Percentiles rank a stretch among this genome's conserved stretches.
Evolutionary conservation across 768 basidiomycete genomes (phyloP).

Genomic region (Podaxis sp.): DNA sequence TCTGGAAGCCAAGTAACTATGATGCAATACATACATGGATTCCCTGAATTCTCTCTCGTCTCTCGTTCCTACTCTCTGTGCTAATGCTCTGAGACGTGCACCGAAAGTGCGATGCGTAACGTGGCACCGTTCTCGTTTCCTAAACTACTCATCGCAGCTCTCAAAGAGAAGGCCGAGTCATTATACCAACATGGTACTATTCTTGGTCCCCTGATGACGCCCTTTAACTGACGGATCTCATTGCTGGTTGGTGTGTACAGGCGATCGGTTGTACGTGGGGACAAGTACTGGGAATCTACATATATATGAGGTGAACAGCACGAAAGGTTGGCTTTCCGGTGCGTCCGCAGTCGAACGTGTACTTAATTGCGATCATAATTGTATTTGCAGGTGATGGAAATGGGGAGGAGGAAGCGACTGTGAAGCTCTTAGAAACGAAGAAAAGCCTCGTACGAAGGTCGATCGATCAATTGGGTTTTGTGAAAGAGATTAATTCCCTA

Average conservation of each 20-base stretch:
- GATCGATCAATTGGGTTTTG: constrained; percentile 85
- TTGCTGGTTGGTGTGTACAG: constrained; percentile 20
- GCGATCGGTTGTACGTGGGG: constrained; percentile 40
- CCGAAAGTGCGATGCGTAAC: background rate
- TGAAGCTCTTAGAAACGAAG: constrained; percentile 58
- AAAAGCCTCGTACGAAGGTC: constrained; percentile 59
- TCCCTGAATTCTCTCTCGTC: background rate
- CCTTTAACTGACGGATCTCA: background rate
- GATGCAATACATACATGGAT: no score
- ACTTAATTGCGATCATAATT: constrained; percentile 6
- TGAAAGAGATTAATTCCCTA: constrained; percentile 83
- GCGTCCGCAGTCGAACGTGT: background rate
- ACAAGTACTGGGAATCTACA: constrained; percentile 31
- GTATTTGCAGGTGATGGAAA: constrained; percentile 23
- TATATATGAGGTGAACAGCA: constrained; percentile 24
- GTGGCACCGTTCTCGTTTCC: constrained; percentile 38
- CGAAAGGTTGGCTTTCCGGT: constrained; percentile 4
- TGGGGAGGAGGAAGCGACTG: background rate
- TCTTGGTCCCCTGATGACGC: background rate
- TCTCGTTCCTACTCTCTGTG: background rate
- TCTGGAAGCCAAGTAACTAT: background rate
- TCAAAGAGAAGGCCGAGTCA: constrained; percentile 49
- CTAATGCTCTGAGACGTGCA: background rate
- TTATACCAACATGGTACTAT: constrained; percentile 40
- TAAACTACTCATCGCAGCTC: constrained; percentile 29